Conservation (phyloP, 352 stramenopile species). For the Globisporangium solare region DNA sequence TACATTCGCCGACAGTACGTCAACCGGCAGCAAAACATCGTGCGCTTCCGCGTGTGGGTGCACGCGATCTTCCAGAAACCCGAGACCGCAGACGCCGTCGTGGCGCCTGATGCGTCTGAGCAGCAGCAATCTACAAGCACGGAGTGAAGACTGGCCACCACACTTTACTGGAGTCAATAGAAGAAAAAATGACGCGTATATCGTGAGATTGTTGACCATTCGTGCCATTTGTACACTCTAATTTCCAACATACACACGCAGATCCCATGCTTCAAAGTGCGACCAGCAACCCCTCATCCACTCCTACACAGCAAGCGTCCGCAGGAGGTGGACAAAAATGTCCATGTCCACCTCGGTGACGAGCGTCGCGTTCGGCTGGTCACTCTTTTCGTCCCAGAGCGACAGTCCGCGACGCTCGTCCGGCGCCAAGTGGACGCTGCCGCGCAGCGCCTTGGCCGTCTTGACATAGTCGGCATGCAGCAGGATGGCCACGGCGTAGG, state of each 20-base stretch:
- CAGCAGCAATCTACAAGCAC: not conserved
- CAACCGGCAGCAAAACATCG: slow-evolving; percentile 81
- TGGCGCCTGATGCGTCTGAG: not conserved
- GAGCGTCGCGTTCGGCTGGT: slow-evolving; percentile 52
- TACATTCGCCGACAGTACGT: slow-evolving; percentile 87
- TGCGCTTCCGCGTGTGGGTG: slow-evolving; percentile 87
- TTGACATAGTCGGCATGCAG: slow-evolving; percentile 54
- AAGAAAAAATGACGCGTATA: not conserved
- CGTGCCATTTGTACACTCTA: no score
- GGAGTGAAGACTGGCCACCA: not conserved
- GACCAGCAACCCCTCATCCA: not conserved
- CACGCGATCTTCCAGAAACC: slow-evolving; percentile 85
- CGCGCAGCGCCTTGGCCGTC: slow-evolving; percentile 29
- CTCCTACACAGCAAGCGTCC: slow-evolving; percentile 27
- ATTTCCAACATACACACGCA: no score
- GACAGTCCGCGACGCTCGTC: slow-evolving; percentile 49
- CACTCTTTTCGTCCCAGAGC: slow-evolving; percentile 37
- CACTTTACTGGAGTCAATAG: not conserved
- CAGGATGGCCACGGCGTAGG: slow-evolving; percentile 66
- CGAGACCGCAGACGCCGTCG: slow-evolving; percentile 7
- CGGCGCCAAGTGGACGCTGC: slow-evolving; percentile 49
- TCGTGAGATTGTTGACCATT: no score
- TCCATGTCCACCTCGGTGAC: slow-evolving; percentile 56
- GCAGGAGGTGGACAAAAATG: slow-evolving; percentile 58
- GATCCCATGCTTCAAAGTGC: no score